Evolutionary conservation across 768 basidiomycete species (phyloP).

Genomic region (Tulasnella sp.): DNA sequence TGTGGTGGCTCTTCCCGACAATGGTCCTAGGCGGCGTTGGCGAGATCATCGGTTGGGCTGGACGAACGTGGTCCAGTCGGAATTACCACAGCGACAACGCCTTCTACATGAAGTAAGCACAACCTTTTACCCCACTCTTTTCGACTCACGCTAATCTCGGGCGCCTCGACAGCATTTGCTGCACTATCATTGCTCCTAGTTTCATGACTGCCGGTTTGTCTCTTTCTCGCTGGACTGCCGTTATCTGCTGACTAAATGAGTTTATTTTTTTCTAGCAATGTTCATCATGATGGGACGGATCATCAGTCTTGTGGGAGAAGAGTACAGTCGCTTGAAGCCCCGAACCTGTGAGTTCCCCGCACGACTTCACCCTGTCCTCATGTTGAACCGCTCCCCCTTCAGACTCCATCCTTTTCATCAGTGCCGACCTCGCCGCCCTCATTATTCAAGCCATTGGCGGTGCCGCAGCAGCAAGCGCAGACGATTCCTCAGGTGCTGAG

Average conservation of each 20-base stretch:
- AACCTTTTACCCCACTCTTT: not conserved
- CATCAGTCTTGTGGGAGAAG: constrained; percentile 43
- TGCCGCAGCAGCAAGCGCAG: constrained; percentile 46
- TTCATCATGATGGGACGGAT: constrained; percentile 55
- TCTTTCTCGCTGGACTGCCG: not conserved
- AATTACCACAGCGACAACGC: constrained; percentile 30
- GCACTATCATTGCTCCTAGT: constrained; percentile 54
- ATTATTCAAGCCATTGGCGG: constrained; percentile 64
- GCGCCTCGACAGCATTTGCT: constrained; percentile 41
- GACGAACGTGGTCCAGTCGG: constrained; percentile 39
- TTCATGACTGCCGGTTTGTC: constrained; percentile 41
- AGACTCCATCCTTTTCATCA: constrained; percentile 36
- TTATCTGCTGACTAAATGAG: not conserved
- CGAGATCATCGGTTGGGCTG: constrained; percentile 56
- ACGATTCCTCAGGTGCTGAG: constrained; percentile 31
- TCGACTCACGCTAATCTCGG: not conserved
- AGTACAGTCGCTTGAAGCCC: constrained; percentile 48
- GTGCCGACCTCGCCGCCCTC: constrained; percentile 52
- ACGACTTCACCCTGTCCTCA: not conserved
- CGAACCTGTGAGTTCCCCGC: constrained; percentile 39
- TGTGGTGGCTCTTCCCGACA: constrained; percentile 55
- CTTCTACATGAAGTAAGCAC: constrained; percentile 45
- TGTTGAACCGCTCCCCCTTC: constrained; percentile 5
- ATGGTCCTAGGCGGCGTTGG: constrained; percentile 45
- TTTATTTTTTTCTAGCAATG: constrained; percentile 49